Evolutionary conservation across 306 rosid species (phyloP), one percentile per base, ranked within the genome.

Genomic region (Sesbania bispinosa): DNA sequence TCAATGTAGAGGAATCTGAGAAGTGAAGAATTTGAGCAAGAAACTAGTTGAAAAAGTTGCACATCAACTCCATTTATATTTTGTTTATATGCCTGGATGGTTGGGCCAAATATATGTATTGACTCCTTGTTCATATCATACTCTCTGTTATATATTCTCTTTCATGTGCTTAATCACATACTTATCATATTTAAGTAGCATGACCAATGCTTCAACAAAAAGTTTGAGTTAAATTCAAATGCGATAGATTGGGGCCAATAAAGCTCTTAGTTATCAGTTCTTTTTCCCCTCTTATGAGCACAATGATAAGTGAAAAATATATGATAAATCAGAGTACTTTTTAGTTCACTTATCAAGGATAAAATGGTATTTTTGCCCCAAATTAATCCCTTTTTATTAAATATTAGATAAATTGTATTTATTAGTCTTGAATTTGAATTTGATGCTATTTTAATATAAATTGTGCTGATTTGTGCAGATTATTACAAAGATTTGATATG

Each of bases 11-110:
- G 65, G 97, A 90, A 57, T 87, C 96, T 4, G 98, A 90, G 61
- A n/a, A 97, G 93, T 2, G 98, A 93, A 84, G 97, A 93, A 21
- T 90, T 88, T 76, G 98, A 90, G 86, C 97, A 88, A 74, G 98
- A 93, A 88, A 88, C 97, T 21, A 85, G 89, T 67, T 93, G 85
- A 93, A 81, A 55, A 62, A 51, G 33, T 46, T 79, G 70, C 26
- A n/a, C 46, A 15, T 62, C 26, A 57, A 10, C 43, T 23, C 71
- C 24, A 6, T 26, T 10, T 61, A 18, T 47, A 60, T 36, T 62
- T 54, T 52, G 36, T 55, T n/a, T n/a, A 51, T 36, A 62, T 10
- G 27, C 14, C 47, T 11, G 20, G n/a, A n/a, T n/a, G n/a, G n/a
- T n/a, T n/a, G n/a, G 36, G 19, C 55, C 51, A 55, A 36, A 36